A percentile compares a stretch with the other conserved stretches of the same genome.
Conservation (phyloP, 164 flowering plant genomes). For the Litsea cubeba region DNA sequence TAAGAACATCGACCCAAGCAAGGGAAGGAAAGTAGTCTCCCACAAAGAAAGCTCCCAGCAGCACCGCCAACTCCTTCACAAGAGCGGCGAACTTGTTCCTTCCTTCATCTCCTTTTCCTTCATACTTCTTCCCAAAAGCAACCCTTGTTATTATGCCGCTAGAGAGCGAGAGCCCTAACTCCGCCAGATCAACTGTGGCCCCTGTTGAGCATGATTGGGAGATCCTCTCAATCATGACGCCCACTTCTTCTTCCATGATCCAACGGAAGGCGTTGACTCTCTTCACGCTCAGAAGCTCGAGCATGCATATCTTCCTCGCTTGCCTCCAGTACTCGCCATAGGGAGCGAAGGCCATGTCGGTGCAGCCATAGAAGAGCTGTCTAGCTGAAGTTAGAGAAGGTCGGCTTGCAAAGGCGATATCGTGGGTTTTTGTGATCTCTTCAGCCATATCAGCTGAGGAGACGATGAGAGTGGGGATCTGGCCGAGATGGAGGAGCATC, state of each 20-base stretch:
- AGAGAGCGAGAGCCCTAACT: not conserved
- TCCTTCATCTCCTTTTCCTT: not conserved
- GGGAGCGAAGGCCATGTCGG: not conserved
- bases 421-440: not conserved
- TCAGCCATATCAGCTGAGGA: not conserved
- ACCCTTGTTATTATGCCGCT: not conserved
- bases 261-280: not conserved
- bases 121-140: conserved; percentile 1
- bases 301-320: not conserved
- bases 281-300: not conserved
- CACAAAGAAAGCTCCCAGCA: not conserved
- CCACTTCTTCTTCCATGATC: not conserved
- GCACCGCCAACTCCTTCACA: not conserved
- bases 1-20: not conserved
- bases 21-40: not conserved
- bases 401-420: not conserved
- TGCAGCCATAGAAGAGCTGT: not conserved
- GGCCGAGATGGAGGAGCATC: conserved; percentile 1
- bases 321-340: conserved; percentile 2
- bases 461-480: not conserved
- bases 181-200: not conserved
- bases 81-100: not conserved
- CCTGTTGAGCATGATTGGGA: not conserved
- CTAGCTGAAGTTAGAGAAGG: not conserved
- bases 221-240: not conserved